A percentile compares a stretch with the other conserved stretches of the same genome.
phyloP scores from a whole-genome alignment of 208 protist species.

The Leptomonas pyrrhocoris region DNA sequence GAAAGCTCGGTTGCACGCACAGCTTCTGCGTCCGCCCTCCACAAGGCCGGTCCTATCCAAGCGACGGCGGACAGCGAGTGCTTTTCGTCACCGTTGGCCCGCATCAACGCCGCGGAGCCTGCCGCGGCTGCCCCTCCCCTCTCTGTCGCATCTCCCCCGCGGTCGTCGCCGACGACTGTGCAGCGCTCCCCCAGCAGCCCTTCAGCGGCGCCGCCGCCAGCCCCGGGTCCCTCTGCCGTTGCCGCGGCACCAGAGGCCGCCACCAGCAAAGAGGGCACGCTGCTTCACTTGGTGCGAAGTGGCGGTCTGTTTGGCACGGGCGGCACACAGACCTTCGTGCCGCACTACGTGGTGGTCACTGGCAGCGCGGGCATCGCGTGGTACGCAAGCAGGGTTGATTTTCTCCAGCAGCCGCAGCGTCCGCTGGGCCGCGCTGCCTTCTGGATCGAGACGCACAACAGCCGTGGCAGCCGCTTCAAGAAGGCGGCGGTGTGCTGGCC shows the following conservation, averaged over 20 bases:
- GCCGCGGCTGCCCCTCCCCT: neutral
- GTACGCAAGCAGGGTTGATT: conserved; percentile 41
- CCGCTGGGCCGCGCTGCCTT: conserved; percentile 49
- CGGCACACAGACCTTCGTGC: conserved; percentile 34
- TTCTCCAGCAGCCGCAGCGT: conserved; percentile 9
- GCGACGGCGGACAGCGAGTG: neutral
- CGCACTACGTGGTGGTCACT: conserved; percentile 63
- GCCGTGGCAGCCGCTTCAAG: conserved; percentile 71
- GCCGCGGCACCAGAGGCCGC: conserved; percentile 10
- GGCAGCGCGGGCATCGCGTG: conserved; percentile 45
- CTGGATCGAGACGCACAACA: conserved; percentile 59
- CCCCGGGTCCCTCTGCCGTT: neutral
- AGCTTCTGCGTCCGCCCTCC: neutral
- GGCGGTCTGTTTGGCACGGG: conserved; percentile 19
- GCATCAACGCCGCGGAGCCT: no score
- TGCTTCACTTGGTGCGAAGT: conserved; percentile 46
- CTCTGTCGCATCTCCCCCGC: neutral
- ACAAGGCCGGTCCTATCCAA: neutral
- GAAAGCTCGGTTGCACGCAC: conserved; percentile 30
- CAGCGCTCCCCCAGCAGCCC: neutral
- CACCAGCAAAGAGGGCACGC: conserved; percentile 44
- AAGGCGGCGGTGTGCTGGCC: conserved; percentile 74
- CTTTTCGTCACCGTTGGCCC: no score
- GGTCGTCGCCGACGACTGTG: neutral
- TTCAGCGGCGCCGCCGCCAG: neutral